Evolutionary conservation across 257 asterid species (phyloP).

Genomic region (Gardenia jasminoides): DNA sequence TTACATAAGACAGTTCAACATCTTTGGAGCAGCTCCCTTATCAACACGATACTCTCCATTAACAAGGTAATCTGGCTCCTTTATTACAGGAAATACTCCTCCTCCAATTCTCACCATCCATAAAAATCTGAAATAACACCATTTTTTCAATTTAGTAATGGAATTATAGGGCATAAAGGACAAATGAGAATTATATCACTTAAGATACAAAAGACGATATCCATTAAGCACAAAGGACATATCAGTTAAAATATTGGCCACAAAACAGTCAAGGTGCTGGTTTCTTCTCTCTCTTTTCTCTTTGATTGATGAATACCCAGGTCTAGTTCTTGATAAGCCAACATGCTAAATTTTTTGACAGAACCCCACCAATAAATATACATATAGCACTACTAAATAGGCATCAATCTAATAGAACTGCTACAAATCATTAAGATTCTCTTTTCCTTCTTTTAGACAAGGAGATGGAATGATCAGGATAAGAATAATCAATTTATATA

Average conservation of each 20-base stretch:
- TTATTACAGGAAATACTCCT: slow-evolving; percentile 91
- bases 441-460: background rate
- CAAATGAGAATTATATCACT: background rate
- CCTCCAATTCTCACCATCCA: slow-evolving; percentile 99
- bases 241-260: background rate
- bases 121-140: slow-evolving; percentile 60
- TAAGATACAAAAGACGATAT: background rate
- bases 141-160: slow-evolving; percentile 22
- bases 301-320: background rate
- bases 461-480: background rate
- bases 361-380: background rate
- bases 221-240: background rate
- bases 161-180: background rate
- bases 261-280: background rate
- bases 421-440: background rate
- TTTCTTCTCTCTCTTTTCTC: background rate
- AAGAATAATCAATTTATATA: background rate
- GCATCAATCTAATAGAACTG: background rate
- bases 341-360: background rate
- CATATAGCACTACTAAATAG: background rate
- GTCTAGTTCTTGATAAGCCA: background rate
- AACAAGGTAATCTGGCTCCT: slow-evolving; percentile 98
- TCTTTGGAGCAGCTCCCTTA: slow-evolving; percentile 96
- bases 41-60: slow-evolving; percentile 99
- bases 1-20: slow-evolving; percentile 98